Base-by-base conservation (phyloP, 768 basidiomycete species). In the Tylopilus vinaceipallidus region DNA sequence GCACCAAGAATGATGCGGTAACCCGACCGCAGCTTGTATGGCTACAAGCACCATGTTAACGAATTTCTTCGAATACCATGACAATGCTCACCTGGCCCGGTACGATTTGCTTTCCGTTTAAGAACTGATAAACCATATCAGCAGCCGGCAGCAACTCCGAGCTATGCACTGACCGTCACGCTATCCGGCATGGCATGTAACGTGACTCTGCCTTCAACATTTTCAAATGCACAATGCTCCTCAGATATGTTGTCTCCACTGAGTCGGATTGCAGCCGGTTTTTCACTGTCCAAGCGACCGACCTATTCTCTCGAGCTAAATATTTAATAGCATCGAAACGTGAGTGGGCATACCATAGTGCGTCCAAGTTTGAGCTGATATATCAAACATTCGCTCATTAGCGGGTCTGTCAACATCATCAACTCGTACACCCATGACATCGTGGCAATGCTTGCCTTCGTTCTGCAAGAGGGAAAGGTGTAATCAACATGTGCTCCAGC, bases 361-460 rank as follows among this genome's bases (percentile, higher is more conserved):
- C 76, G 79, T 16, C 94, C 94, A 8, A 75, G 81, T 65, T 95
- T 95, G 60, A 98, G 78, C 65, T 95, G 94, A 66, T 98, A 91
- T 59, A 91, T 87, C 61, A 93, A 72, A 71, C 91, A 95, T 73
- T 97, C 94, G 64, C 90, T 92, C 93, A 97, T 97, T 43, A 97
- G 77, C 42, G 94, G 95, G 74, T 97, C 93, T 91, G 52, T 58
- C 44, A 52, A 53, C 47, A 32, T 55, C 40, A 50, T 52, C 53
- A 58, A 42, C 42, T 17, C 3, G 17, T 45, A 32, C 23, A 34
- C 22, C 20, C 4, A 52, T 48, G n/a, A 36, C 49, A 17, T 13
- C 29, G 11, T 40, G 19, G 8, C 16, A 37, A 39, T 53, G 59
- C 75, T 61, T 44, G 81, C 86, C 88, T 81, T 88, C 86, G 67